Evolutionary conservation across 352 stramenopile species (phyloP).

Genomic region (Globisporangium ultimum): DNA sequence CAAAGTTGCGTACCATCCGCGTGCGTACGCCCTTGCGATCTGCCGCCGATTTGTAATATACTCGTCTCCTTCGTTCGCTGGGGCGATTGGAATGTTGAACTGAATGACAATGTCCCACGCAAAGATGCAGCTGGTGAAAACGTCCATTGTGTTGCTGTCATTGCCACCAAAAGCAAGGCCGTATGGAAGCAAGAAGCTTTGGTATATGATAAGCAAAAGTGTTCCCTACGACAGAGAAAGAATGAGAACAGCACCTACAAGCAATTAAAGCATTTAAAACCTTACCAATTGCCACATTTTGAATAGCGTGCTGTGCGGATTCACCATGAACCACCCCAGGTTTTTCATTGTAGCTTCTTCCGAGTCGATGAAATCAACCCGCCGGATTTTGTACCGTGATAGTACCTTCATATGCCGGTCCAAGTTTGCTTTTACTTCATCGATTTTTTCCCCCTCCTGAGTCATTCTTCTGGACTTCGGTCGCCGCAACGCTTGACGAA

Average conservation of each 20-base stretch:
- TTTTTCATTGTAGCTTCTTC: slow-evolving; percentile 33
- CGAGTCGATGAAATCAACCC: slow-evolving; percentile 38
- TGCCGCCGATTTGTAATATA: slow-evolving; percentile 61
- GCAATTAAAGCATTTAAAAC: background rate
- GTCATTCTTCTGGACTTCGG: slow-evolving; percentile 16
- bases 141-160: slow-evolving; percentile 44
- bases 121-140: slow-evolving; percentile 66
- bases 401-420: slow-evolving; percentile 75
- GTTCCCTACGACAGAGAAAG: slow-evolving; percentile 32
- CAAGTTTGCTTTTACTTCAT: slow-evolving; percentile 53
- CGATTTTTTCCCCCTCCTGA: slow-evolving; percentile 7
- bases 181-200: slow-evolving; percentile 73
- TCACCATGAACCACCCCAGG: slow-evolving; percentile 53
- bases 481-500: slow-evolving; percentile 47
- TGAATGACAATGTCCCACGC: slow-evolving; percentile 64
- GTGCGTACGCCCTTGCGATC: slow-evolving; percentile 54
- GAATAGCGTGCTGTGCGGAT: slow-evolving; percentile 62
- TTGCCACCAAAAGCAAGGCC: slow-evolving; percentile 54
- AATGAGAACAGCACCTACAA: background rate
- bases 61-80: slow-evolving; percentile 33
- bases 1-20: slow-evolving; percentile 45
- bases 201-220: slow-evolving; percentile 72
- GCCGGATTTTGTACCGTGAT: slow-evolving; percentile 70
- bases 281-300: slow-evolving; percentile 77
- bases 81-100: slow-evolving; percentile 67